Evolutionary conservation across 306 rosid species (phyloP).

Genomic region (Aeschynomene evenia): DNA sequence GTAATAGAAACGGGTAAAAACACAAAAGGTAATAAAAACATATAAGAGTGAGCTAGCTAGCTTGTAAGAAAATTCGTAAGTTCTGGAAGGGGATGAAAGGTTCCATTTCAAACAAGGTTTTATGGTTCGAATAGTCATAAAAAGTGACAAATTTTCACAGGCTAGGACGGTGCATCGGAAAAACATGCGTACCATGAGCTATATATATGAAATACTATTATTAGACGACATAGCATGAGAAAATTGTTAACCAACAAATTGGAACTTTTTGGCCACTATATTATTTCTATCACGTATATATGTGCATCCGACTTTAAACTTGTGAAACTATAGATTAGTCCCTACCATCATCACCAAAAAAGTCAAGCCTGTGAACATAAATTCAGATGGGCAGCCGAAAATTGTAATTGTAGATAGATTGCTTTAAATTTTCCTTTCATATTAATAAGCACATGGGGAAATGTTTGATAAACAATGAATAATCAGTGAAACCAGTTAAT

Average conservation of each 20-base stretch:
- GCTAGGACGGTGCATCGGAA: not conserved
- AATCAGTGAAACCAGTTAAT: too few relatives aligned
- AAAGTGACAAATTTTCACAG: not conserved
- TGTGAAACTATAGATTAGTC: not conserved
- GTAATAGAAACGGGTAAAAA: not conserved
- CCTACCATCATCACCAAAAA: not conserved
- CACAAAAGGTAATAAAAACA: not conserved
- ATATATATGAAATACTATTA: too few relatives aligned
- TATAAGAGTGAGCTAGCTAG: not conserved
- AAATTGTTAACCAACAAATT: too few relatives aligned
- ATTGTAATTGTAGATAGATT: not conserved
- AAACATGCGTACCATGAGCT: too few relatives aligned
- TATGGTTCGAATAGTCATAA: not conserved
- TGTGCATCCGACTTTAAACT: not conserved
- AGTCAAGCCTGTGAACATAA: not conserved
- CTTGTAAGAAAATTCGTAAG: not conserved
- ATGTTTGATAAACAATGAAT: too few relatives aligned
- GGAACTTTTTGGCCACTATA: too few relatives aligned
- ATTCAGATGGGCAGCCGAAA: not conserved
- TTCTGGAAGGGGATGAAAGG: slow-evolving; percentile 6
- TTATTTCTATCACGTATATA: too few relatives aligned
- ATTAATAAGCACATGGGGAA: too few relatives aligned
- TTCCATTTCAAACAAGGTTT: not conserved
- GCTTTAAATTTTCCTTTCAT: not conserved
- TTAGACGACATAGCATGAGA: too few relatives aligned